Evolutionary conservation across 129 eudicot species (phyloP).

Genomic region (Centaurea solstitialis): DNA sequence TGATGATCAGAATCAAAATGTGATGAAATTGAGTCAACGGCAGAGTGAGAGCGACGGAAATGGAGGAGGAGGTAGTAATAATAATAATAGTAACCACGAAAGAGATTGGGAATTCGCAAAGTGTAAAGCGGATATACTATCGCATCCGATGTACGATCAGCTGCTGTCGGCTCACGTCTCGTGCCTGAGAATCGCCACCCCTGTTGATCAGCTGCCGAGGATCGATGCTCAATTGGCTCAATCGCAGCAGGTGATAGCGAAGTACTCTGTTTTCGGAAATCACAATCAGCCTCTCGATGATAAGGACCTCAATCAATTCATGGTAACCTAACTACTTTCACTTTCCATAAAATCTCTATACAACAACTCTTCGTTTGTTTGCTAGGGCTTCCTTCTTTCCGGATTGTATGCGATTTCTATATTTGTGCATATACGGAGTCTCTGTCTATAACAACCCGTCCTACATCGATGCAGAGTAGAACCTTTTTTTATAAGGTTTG

Average conservation of each 20-base stretch:
- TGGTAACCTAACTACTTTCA: constrained; percentile 48
- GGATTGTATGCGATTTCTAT: constrained; percentile 7
- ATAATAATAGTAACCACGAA: constrained; percentile 11
- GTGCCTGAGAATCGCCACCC: constrained; percentile 86
- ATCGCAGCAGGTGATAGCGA: constrained; percentile 62
- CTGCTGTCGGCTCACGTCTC: constrained; percentile 76
- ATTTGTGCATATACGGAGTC: constrained; percentile 12
- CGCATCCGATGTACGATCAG: constrained; percentile 83
- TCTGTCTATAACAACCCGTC: too few species aligned
- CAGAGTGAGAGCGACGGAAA: constrained; percentile 34
- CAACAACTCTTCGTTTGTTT: too few species aligned
- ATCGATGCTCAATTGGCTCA: constrained; percentile 86
- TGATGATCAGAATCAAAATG: constrained; percentile 39
- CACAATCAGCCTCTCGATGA: constrained; percentile 64
- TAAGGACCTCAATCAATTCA: constrained; percentile 86
- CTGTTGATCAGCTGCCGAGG: constrained; percentile 89
- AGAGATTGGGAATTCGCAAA: constrained; percentile 65
- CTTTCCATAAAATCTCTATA: constrained; percentile 1
- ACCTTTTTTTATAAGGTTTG: too few species aligned
- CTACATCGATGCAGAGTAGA: too few species aligned
- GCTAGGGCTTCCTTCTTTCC: constrained; percentile 3
- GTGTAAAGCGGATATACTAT: constrained; percentile 78
- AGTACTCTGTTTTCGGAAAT: constrained; percentile 57
- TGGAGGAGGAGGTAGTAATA: too few species aligned
- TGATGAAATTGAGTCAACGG: constrained; percentile 35